Base-by-base conservation (phyloP, 441 rosid species). In the Populus hybrid region DNA sequence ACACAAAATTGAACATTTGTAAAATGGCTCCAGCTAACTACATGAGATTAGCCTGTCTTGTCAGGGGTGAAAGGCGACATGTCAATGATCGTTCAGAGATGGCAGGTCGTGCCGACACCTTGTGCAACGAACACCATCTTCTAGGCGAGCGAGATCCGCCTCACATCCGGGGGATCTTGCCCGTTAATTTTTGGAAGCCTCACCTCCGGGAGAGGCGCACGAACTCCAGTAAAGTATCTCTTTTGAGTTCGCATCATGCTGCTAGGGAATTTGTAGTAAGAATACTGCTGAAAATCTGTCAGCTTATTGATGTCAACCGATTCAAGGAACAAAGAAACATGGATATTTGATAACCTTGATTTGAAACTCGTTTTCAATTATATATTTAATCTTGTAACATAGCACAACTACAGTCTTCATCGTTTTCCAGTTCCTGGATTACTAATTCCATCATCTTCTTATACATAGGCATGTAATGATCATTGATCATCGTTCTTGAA, bases 401-500 rank as follows among this genome's bases (percentile, higher is more conserved):
- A 5, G 12, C 38, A 70, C 76, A 65, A 67, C 69, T 78, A 85
- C 75, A 64, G 24, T 21, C 77, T 21, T 79, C 86, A 76, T 79
- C 84, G 9, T 82, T 85, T 82, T 87, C 92, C 11, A 94, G 90
- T 84, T 92, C 84, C 53, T 82, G 80, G 40, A 92, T 87, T 78
- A 93, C 82, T 82, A 85, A 88, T 79, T 96, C 97, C 88, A 94
- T 91, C 97, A 91, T 94, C 83, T 85, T 96, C 87, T 88, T 92
- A 83, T 93, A 91, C 93, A 91, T 91, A 18, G 97, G 98, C 98
- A 94, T 94, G 56, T 96, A 96, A 79, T 96, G 99, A 86, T 96
- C 99, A 74, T 96, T 90, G 38, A 96, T 94, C 97, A 94, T 91
- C 2, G 97, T 91, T 83, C 85, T 90, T 1, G 98, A 96, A 12